These are phyloP conservation scores for Kalmusia sp. DNA, from an alignment of 2,329 filamentous ascomycete species.

Conservation along the genomic window DNA sequence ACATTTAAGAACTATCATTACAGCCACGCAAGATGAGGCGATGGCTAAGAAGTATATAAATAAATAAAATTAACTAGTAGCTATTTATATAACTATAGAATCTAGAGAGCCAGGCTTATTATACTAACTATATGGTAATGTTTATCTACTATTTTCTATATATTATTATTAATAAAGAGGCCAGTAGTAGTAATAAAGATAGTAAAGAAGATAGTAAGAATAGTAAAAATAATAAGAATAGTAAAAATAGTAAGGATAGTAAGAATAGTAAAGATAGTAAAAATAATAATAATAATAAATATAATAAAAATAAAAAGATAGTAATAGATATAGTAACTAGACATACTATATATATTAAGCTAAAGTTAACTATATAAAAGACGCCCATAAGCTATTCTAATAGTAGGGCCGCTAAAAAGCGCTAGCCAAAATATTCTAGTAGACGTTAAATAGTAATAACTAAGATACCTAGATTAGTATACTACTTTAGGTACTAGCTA, in stretches of 20 bases:
- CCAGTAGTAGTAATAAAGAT: neutral
- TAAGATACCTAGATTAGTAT: too few relatives aligned
- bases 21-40: too few relatives aligned
- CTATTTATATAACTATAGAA: slow-evolving; percentile 23
- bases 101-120: slow-evolving; percentile 18
- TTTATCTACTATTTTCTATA: slow-evolving; percentile 23
- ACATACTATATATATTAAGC: neutral
- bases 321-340: neutral
- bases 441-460: too few relatives aligned
- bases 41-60: too few relatives aligned
- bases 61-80: slow-evolving; percentile 6
- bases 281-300: neutral
- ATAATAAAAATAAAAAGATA: neutral
- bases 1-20: too few relatives aligned
- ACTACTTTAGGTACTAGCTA: too few relatives aligned
- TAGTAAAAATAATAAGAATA: slow-evolving; percentile 1
- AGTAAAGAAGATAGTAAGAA: neutral
- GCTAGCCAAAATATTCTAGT: too few relatives aligned
- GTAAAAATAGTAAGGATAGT: slow-evolving; percentile 1
- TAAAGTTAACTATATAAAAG: neutral
- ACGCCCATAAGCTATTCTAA: too few relatives aligned
- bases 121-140: slow-evolving; percentile 19
- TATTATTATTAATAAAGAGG: slow-evolving; percentile 7
- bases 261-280: slow-evolving; percentile 1
- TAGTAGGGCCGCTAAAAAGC: too few relatives aligned